Conservation (phyloP, 2,329 filamentous ascomycete genomes). For the Microdochium paspali region DNA sequence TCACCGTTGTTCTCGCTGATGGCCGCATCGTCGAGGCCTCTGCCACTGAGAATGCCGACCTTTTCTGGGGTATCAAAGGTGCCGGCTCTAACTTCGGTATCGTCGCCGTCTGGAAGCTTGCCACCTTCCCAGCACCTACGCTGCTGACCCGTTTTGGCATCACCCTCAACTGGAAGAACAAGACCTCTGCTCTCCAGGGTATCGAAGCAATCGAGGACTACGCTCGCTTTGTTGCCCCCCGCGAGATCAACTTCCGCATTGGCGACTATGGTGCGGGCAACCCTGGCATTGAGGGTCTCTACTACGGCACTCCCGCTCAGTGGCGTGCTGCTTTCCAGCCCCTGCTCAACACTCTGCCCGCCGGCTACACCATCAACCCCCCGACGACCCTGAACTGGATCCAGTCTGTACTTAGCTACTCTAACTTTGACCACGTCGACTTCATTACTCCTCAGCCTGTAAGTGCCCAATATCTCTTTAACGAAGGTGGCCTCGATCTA, state of each 20-base stretch:
- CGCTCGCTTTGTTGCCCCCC: conserved; percentile 12
- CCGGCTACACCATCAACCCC: background rate
- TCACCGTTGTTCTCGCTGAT: conserved; percentile 12
- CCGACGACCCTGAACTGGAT: background rate
- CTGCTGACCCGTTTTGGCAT: background rate
- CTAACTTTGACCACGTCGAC: background rate
- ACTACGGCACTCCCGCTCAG: background rate
- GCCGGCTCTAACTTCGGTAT: conserved; percentile 10
- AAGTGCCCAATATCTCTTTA: background rate
- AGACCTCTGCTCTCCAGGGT: conserved; percentile 14
- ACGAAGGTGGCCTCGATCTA: background rate
- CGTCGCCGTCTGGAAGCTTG: background rate
- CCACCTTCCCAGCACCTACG: background rate
- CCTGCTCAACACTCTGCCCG: background rate
- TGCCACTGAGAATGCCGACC: conserved; percentile 3
- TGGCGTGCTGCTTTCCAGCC: background rate
- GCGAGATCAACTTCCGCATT: background rate
- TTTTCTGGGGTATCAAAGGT: conserved; percentile 10
- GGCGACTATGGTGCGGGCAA: conserved; percentile 12
- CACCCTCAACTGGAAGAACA: background rate
- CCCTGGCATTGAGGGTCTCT: conserved; percentile 12
- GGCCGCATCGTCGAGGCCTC: conserved; percentile 9
- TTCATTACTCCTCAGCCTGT: background rate
- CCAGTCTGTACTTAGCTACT: conserved; percentile 8
- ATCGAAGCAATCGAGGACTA: conserved; percentile 20